Evolutionary conservation across 352 stramenopile genomes (phyloP), one percentile per base, ranked within the genome.

Genomic region (Globisporangium perplexum): DNA sequence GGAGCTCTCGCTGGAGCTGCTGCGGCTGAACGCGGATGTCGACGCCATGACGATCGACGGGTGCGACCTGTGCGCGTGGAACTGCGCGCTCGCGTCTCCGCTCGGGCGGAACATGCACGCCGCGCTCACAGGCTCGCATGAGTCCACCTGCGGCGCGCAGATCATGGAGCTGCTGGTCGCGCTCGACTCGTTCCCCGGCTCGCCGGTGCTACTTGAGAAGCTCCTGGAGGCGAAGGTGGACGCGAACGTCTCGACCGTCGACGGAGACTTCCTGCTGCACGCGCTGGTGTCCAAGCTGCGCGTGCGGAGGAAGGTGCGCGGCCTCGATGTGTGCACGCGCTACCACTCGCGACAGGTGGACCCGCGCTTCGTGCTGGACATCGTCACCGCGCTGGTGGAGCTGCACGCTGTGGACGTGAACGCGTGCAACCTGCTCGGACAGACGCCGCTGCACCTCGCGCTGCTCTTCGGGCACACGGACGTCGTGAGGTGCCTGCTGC

Each of bases 251-350:
- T 90, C 77, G 7, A 82, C 81, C 28, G 59, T 53, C 0, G 52
- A 86, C 7, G 79, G 82, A 0, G 66, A 86, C 33, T 93, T 86
- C 50, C 53, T 85, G 0, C 55, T 90, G n/a, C 82, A 90, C 38
- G 68, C 69, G 4, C 20, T 87, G 10, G 47, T 93, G 1, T 90
- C 79, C 2, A 72, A 70, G 36, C 66, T 64, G 0, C 58, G 69
- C 24, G 66, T 93, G 0, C 77, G 73, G 7, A 65, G 69, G 17
- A 66, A 66, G 14, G 24, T 90, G 7, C 75, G 80, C n/a, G 76
- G 79, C 5, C 43, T 84, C 2, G 57, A 77, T 23, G 18, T 90
- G 38, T 87, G 79, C 39, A 74, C 83, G 43, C 70, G 74, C 4
- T 90, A 87, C 55, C 51, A 85, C 57, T 83, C 75, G 1, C 59